Percentiles rank a stretch among this genome's conserved stretches.
phyloP scores from a whole-genome alignment of 768 basidiomycete genomes.

The Tricholoma bakamatsutake region DNA sequence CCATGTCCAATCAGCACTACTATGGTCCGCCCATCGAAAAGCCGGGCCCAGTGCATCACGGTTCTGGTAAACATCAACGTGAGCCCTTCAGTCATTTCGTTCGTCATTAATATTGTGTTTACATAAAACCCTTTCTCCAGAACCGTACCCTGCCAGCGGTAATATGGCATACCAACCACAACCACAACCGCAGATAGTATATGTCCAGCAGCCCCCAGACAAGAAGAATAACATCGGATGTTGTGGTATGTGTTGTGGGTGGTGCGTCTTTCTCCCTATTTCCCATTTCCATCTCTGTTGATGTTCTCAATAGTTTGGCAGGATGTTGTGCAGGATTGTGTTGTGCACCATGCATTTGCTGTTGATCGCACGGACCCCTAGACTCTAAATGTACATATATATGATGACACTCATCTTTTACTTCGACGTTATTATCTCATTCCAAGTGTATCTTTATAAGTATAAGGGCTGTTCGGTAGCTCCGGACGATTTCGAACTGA shows the following conservation, averaged over 20 bases:
- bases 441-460: background rate
- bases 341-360: background rate
- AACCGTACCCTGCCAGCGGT: background rate
- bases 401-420: no score
- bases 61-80: background rate
- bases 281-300: background rate
- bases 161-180: background rate
- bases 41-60: background rate
- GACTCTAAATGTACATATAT: no score
- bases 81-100: background rate
- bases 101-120: background rate
- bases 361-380: background rate
- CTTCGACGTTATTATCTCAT: no score
- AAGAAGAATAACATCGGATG: slow-evolving; percentile 2
- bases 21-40: background rate
- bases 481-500: no score
- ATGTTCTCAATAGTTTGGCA: background rate
- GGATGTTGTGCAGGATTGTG: background rate
- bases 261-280: background rate
- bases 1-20: background rate
- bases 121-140: background rate
- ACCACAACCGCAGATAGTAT: slow-evolving; percentile 7
- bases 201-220: slow-evolving; percentile 3
- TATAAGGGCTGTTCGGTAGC: no score
- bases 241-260: slow-evolving; percentile 4